Base-by-base conservation (phyloP, 306 rosid species). In the Argentina anserina region DNA sequence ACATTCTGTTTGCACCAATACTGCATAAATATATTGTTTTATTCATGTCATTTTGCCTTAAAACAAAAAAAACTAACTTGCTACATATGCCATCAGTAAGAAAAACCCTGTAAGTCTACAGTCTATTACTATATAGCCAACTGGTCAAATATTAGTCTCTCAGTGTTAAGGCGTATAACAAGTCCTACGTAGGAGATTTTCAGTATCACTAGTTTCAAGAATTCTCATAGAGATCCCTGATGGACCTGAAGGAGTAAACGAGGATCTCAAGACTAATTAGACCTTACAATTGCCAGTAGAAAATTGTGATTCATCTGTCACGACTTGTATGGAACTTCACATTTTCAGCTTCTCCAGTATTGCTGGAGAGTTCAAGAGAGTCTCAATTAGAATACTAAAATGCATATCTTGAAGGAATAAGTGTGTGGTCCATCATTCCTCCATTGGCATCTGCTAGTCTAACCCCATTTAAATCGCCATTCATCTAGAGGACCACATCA, bases 211-310 rank as follows among this genome's bases (percentile, higher is more conserved):
- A n/a, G 43, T 18, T 26, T 69, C 60, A 43, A 26, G 58, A 67
- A 28, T 7, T 43, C 15, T 67, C 56, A 28, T 45, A 26, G 59
- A 67, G 40, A 45, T 45, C 18, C 14, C 55, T 39, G 2, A 15
- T 43, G 71, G 46, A 43, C 17, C 11, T 67, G 39, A 46, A 67
- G 5, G 70, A 7, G 13, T 25, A 67, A 45, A 43, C 1, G 45
- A 31, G 73, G 73, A 47, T 69, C 60, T 69, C 56, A 17, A 42
- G 43, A 47, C 31, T 15, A 7, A 69, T 70, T 36, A 50, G 47
- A 50, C 26, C 0, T 18, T 2, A 70, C 20, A 9, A 34, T 52
- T 2, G 25, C 40, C 45, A 13, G 4, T 23, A 14, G 63, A 2
- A 50, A 23, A 21, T 37, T 37, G 13, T 37, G 7, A 64, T 20